A percentile compares a stretch with the other conserved stretches of the same genome.
Conservation (phyloP, 257 asterid species). For the Parsonsia alboflavescens region DNA sequence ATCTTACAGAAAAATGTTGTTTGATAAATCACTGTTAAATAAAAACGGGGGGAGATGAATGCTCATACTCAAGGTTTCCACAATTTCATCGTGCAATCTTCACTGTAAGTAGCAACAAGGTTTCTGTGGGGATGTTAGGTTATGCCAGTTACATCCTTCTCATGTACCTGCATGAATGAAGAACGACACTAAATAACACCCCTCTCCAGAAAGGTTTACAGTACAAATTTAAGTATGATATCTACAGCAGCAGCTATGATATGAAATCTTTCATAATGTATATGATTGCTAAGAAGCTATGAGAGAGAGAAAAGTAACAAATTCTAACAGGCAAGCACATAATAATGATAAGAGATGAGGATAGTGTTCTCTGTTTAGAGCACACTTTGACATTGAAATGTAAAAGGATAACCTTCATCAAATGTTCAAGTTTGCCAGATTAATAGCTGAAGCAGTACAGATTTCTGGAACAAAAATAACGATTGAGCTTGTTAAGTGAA, state of each 20-base stretch:
- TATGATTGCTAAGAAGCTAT: not conserved
- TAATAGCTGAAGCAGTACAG: slow-evolving; percentile 87
- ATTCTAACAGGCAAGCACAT: not conserved
- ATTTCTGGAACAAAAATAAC: slow-evolving; percentile 45
- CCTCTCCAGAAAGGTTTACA: not conserved
- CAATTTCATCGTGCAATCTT: no score
- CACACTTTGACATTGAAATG: not conserved
- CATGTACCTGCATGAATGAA: no score
- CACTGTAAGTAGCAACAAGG: slow-evolving; percentile 82
- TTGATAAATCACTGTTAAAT: not conserved
- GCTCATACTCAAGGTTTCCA: no score
- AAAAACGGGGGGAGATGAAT: no score
- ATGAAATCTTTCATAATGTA: not conserved
- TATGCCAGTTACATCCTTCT: slow-evolving; percentile 88
- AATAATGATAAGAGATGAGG: not conserved
- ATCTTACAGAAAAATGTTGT: no score
- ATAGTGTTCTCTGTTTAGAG: no score
- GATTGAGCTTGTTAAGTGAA: not conserved
- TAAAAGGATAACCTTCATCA: slow-evolving; percentile 69
- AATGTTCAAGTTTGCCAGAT: slow-evolving; percentile 93
- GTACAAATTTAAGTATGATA: no score
- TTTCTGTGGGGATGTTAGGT: slow-evolving; percentile 93
- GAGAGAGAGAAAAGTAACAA: not conserved
- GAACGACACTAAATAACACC: slow-evolving; percentile 4
- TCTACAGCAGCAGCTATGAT: no score